A percentile compares a stretch with the other conserved stretches of the same genome.
phyloP scores from a whole-genome alignment of 2,329 filamentous ascomycete species.

The Nemania bipapillata region DNA sequence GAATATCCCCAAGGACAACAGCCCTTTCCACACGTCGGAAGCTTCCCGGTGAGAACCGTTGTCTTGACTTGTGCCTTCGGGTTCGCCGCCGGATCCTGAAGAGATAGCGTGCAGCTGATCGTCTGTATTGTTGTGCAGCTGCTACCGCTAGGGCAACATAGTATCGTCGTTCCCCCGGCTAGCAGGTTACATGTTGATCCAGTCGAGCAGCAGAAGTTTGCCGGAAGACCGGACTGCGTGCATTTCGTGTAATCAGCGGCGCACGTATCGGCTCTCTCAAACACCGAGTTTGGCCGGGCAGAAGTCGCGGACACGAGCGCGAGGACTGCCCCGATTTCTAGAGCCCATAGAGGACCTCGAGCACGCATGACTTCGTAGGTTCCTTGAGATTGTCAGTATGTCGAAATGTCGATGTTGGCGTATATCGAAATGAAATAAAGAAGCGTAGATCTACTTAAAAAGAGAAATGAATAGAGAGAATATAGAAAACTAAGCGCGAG shows the following conservation, averaged over 20 bases:
- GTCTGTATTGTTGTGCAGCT: slow-evolving; percentile 71
- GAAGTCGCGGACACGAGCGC: slow-evolving; percentile 53
- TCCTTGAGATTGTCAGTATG: not conserved
- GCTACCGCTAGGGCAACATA: slow-evolving; percentile 73
- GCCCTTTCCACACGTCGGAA: slow-evolving; percentile 67
- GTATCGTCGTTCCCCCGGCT: slow-evolving; percentile 71
- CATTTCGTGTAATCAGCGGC: slow-evolving; percentile 65
- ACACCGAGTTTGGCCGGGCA: slow-evolving; percentile 53
- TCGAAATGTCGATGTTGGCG: slow-evolving; percentile 1
- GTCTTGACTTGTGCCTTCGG: slow-evolving; percentile 74
- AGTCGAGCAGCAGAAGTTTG: slow-evolving; percentile 73
- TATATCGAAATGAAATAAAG: slow-evolving; percentile 2
- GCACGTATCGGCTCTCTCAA: slow-evolving; percentile 63
- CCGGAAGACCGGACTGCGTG: slow-evolving; percentile 63
- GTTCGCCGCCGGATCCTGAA: slow-evolving; percentile 68
- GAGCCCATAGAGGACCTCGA: slow-evolving; percentile 51
- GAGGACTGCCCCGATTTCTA: slow-evolving; percentile 53
- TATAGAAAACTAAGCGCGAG: slow-evolving; percentile 30
- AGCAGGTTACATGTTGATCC: slow-evolving; percentile 68
- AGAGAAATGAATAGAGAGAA: slow-evolving; percentile 19
- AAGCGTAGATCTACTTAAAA: slow-evolving; percentile 8
- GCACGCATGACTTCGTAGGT: slow-evolving; percentile 47
- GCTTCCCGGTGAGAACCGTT: slow-evolving; percentile 65
- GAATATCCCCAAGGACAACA: slow-evolving; percentile 80
- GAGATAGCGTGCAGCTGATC: slow-evolving; percentile 71